Conservation (phyloP, 2,329 filamentous ascomycete species). For the Aspergillus ibericus region DNA sequence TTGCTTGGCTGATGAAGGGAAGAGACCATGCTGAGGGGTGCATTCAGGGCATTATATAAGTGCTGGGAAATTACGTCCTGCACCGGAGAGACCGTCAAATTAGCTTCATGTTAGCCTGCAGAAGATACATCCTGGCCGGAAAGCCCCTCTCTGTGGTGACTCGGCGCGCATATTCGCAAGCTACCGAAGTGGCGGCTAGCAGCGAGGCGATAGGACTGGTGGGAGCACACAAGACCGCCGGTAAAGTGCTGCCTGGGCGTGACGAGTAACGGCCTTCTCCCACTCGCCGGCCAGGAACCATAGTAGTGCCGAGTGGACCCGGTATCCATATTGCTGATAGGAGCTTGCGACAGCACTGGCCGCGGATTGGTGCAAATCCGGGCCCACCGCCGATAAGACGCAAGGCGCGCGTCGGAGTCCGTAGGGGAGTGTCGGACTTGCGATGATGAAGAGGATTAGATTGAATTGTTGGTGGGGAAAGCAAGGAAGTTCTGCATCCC, state of each 20-base stretch:
- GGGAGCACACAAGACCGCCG: background rate
- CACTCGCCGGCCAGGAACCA: background rate
- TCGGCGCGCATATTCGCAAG: background rate
- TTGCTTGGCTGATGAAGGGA: background rate
- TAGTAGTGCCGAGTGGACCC: background rate
- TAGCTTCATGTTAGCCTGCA: background rate
- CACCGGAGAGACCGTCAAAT: background rate
- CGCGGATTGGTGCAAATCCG: background rate
- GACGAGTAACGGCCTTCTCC: background rate
- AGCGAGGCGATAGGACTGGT: background rate
- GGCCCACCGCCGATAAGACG: conserved; percentile 4
- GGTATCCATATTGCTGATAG: conserved; percentile 5
- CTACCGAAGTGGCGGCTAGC: background rate
- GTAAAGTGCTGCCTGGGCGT: background rate
- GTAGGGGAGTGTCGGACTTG: background rate
- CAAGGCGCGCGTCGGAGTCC: conserved; percentile 8
- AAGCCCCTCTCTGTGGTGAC: background rate
- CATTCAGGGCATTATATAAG: background rate
- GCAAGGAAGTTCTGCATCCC: background rate
- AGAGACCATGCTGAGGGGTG: background rate
- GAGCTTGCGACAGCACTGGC: conserved; percentile 1
- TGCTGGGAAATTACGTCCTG: background rate
- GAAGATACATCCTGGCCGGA: background rate
- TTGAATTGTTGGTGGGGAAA: background rate
- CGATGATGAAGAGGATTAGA: background rate